These are phyloP conservation scores for Aspergillus sclerotiicarbonarius DNA, from an alignment of 495 filamentous ascomycete species.

Conservation along the genomic window DNA sequence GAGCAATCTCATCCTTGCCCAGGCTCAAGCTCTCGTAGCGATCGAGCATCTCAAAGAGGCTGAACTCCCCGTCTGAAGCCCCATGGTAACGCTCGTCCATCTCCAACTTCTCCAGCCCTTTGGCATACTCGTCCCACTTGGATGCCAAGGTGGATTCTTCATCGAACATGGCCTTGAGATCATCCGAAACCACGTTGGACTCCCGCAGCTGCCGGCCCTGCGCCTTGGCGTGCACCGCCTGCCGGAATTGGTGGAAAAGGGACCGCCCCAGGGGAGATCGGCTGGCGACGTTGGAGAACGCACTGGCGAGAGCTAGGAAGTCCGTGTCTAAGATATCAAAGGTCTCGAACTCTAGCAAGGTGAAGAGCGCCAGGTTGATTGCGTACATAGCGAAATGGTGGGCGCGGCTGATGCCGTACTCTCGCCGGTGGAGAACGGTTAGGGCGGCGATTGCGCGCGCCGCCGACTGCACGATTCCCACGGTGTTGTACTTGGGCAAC, in stretches of 20 bases:
- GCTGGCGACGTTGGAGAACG: conserved; percentile 38
- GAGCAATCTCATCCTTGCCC: conserved; percentile 36
- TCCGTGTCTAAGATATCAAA: conserved; percentile 42
- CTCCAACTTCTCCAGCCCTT: conserved; percentile 41
- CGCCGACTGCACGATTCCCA: conserved; percentile 24
- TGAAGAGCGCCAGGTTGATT: conserved; percentile 45
- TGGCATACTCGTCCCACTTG: conserved; percentile 36
- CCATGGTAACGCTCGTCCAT: conserved; percentile 35
- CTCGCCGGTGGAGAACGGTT: conserved; percentile 31
- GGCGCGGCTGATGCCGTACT: conserved; percentile 40
- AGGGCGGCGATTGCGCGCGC: conserved; percentile 37
- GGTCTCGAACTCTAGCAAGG: conserved; percentile 29
- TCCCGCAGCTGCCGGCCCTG: conserved; percentile 32
- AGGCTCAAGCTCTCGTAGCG: conserved; percentile 44
- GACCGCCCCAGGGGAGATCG: conserved; percentile 39
- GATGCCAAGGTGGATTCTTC: conserved; percentile 23
- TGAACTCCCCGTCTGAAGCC: conserved; percentile 19
- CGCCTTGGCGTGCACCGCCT: conserved; percentile 32
- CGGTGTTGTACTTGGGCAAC: conserved; percentile 24
- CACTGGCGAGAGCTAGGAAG: conserved; percentile 37
- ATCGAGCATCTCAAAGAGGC: conserved; percentile 43
- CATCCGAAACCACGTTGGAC: conserved; percentile 25
- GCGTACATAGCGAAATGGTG: conserved; percentile 47
- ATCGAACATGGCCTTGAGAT: conserved; percentile 40
- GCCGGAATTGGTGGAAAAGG: conserved; percentile 43